Evolutionary conservation across 352 stramenopile genomes (phyloP).

Genomic region (Globisporangium iwayamae): DNA sequence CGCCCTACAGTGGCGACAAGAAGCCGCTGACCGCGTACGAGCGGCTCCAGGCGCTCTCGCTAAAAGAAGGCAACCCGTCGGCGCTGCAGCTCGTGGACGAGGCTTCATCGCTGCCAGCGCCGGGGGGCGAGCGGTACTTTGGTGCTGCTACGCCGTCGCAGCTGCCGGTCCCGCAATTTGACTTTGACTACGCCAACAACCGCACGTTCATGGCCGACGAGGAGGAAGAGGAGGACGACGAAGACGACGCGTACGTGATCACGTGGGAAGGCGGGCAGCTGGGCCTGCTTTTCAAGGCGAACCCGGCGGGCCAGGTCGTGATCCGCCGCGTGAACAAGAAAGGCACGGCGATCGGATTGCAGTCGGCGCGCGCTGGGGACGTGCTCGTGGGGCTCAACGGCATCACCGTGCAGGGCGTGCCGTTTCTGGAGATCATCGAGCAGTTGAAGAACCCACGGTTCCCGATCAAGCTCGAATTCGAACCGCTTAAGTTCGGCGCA

Average conservation of each 20-base stretch:
- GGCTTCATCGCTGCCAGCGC: conserved; percentile 14
- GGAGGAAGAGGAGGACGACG: conserved; percentile 50
- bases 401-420: conserved; percentile 36
- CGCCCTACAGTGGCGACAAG: conserved; percentile 1
- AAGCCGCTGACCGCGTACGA: conserved; percentile 33
- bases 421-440: conserved; percentile 69
- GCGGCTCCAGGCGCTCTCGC: conserved; percentile 51
- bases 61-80: conserved; percentile 23
- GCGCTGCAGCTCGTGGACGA: conserved; percentile 22
- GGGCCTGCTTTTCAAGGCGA: conserved; percentile 70
- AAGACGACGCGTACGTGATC: conserved; percentile 70
- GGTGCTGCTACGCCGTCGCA: not conserved
- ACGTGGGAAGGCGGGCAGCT: conserved; percentile 64
- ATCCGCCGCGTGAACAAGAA: conserved; percentile 80
- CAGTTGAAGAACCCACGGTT: conserved; percentile 55
- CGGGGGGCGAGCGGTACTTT: conserved; percentile 10
- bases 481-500: conserved; percentile 43
- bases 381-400: conserved; percentile 72
- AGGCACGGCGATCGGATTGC: conserved; percentile 48
- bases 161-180: not conserved
- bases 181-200: conserved; percentile 10
- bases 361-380: conserved; percentile 68
- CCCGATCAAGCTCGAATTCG: conserved; percentile 66
- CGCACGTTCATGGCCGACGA: conserved; percentile 19
- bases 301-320: conserved; percentile 41